Conservation (phyloP, 2,329 filamentous ascomycete species). For the Fusarium verticillioides region DNA sequence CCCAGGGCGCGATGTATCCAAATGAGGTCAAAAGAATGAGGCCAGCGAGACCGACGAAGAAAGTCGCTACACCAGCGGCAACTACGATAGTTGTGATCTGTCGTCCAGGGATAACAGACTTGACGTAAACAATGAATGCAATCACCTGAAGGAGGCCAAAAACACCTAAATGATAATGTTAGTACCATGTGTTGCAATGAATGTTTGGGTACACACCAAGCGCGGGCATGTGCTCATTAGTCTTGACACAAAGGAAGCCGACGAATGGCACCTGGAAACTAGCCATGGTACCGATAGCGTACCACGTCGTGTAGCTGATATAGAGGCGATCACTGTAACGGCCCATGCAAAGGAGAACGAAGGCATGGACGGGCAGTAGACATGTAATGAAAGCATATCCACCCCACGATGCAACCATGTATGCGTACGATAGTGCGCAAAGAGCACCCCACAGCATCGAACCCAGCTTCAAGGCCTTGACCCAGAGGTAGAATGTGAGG, state of each 20-base stretch:
- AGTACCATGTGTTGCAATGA: neutral
- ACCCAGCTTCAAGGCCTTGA: slow-evolving; percentile 96
- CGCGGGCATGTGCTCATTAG: slow-evolving; percentile 98
- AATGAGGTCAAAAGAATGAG: slow-evolving; percentile 89
- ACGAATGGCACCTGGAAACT: slow-evolving; percentile 99
- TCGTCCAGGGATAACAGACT: slow-evolving; percentile 86
- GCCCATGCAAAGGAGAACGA: slow-evolving; percentile 96
- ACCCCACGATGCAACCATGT: slow-evolving; percentile 99
- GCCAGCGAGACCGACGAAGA: slow-evolving; percentile 76
- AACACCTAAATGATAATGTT: slow-evolving; percentile 69
- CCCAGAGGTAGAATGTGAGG: slow-evolving; percentile 99
- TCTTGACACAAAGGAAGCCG: slow-evolving; percentile 94
- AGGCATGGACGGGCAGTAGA: slow-evolving; percentile 90
- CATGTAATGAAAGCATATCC: slow-evolving; percentile 99
- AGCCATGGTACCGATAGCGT: slow-evolving; percentile 91
- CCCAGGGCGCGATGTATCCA: slow-evolving; percentile 96
- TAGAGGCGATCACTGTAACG: slow-evolving; percentile 94
- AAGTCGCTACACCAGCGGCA: slow-evolving; percentile 77
- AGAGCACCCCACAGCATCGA: slow-evolving; percentile 97
- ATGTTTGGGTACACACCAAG: slow-evolving; percentile 68
- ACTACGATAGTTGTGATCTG: slow-evolving; percentile 94
- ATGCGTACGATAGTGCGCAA: slow-evolving; percentile 96
- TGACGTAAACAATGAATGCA: slow-evolving; percentile 90
- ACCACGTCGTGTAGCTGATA: slow-evolving; percentile 98
- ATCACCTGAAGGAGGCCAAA: slow-evolving; percentile 96